phyloP scores from a whole-genome alignment of 441 rosid genomes.

The Raphanus hybrid region DNA sequence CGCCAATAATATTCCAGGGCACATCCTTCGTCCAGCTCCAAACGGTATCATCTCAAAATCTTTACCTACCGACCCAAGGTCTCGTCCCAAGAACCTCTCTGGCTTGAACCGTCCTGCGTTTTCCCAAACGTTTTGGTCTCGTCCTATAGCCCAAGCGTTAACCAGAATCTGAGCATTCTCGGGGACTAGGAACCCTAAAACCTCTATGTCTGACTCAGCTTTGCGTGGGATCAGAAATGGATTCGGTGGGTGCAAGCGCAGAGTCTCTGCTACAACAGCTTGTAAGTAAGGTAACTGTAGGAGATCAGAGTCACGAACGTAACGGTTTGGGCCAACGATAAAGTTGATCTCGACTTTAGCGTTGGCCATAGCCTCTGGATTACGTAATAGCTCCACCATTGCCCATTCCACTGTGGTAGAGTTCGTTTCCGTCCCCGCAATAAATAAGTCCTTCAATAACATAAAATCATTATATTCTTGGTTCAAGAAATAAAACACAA shows the following conservation, averaged over 20 bases:
- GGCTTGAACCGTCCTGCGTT: constrained; percentile 44
- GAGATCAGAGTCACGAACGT: constrained; percentile 57
- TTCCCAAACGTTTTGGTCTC: constrained; percentile 52
- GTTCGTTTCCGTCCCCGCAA: constrained; percentile 33
- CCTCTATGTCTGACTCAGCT: constrained; percentile 11
- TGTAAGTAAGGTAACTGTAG: constrained; percentile 54
- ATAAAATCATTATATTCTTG: not conserved
- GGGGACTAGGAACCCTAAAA: constrained; percentile 17
- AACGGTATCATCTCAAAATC: constrained; percentile 75
- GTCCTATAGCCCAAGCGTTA: constrained; percentile 52
- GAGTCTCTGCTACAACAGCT: constrained; percentile 68
- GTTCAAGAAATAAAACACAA: not conserved
- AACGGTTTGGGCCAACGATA: constrained; percentile 53
- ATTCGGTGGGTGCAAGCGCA: constrained; percentile 47
- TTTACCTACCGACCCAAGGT: constrained; percentile 55
- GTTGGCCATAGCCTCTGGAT: constrained; percentile 53
- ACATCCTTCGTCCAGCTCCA: constrained; percentile 75
- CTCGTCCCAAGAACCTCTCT: constrained; percentile 41
- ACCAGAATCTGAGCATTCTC: constrained; percentile 33
- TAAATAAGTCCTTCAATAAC: constrained; percentile 21
- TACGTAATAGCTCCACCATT: constrained; percentile 38
- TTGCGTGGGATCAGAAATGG: constrained; percentile 29
- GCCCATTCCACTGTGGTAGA: constrained; percentile 38
- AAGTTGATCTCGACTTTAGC: constrained; percentile 59
- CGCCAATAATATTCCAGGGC: constrained; percentile 41